A percentile compares a stretch with the other conserved stretches of the same genome.
These are phyloP conservation scores for Hibiscus tridactylites DNA, from an alignment of 345 rosid species.

Conservation along the genomic window DNA sequence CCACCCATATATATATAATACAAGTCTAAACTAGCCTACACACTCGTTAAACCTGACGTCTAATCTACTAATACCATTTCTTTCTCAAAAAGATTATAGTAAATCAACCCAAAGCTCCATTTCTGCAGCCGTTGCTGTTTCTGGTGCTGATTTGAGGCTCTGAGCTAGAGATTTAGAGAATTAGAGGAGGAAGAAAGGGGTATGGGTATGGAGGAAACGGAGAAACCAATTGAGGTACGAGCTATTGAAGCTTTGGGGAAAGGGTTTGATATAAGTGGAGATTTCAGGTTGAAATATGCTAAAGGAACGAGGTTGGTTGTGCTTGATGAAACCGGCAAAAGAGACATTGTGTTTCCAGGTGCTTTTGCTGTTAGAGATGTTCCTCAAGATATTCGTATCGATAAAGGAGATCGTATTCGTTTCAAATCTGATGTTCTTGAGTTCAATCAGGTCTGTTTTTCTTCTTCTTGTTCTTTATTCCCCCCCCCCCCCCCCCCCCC, in stretches of 20 bases:
- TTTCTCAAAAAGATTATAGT: neutral
- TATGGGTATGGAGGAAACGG: constrained; percentile 12
- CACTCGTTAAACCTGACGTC: neutral
- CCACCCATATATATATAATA: neutral
- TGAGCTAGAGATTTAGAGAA: neutral
- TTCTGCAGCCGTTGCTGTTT: neutral
- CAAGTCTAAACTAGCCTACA: neutral
- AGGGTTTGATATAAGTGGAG: constrained; percentile 53
- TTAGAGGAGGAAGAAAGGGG: no score
- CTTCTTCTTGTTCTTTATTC: neutral
- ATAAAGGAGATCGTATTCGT: constrained; percentile 63
- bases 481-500: no score
- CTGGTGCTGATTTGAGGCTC: neutral
- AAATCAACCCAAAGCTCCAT: neutral
- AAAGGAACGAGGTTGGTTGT: constrained; percentile 44
- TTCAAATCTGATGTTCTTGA: constrained; percentile 63
- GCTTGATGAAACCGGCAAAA: constrained; percentile 30
- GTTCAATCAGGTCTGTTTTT: constrained; percentile 45
- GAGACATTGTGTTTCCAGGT: constrained; percentile 39
- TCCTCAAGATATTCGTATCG: constrained; percentile 49
- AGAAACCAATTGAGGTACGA: constrained; percentile 28
- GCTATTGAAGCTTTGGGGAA: constrained; percentile 45
- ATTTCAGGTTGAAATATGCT: constrained; percentile 48
- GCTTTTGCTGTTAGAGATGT: constrained; percentile 27
- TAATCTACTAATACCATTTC: neutral